Evolutionary conservation across 2,329 filamentous ascomycete genomes (phyloP), one percentile per base, ranked within the genome.

Genomic region (Botrytis byssoidea): DNA sequence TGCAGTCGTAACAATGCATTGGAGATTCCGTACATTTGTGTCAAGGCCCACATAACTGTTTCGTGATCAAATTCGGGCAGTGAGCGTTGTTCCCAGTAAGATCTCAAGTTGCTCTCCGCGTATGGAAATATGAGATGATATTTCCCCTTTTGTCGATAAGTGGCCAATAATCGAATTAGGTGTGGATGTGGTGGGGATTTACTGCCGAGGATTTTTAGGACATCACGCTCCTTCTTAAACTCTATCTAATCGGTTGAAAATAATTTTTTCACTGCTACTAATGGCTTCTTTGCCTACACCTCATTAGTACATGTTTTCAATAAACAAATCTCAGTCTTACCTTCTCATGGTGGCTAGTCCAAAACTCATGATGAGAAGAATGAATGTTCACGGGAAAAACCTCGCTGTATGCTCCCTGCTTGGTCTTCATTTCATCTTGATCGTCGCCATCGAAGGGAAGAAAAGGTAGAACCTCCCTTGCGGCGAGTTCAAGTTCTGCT

Each of bases 71-170:
- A 78, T 0, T 64, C 16, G 0, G 78, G 78, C 0, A 20, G 35
- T 18, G 71, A 37, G 7, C 48, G 67, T 1, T 73, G 40, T 2
- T 77, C 72, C 81, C 80, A 82, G 61, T 79, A 82, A 16, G 61
- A 73, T 18, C 77, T 44, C 3, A 82, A 66, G 55, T 79, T 81
- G 0, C 57, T 71, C 40, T 79, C 71, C 0, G 80, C 80, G 20
- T 75, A 80, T 1, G 79, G 80, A 51, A 82, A 81, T 32, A 82
- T 76, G 18, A 82, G 70, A 61, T 82, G 79, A 64, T 76, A 80
- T n/a, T 72, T 73, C 1, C 48, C 60, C 0, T 76, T 55, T 14
- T 75, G 66, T 37, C 75, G 72, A 63, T 77, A 82, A 0, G 80
- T 81, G 22, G 78, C 80, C 7, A 81, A 65, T 2, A 82, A 77